These are phyloP conservation scores for Phaeosphaeriaceae sp. DNA, from an alignment of 2,329 filamentous ascomycete genomes.

Conservation along the genomic window DNA sequence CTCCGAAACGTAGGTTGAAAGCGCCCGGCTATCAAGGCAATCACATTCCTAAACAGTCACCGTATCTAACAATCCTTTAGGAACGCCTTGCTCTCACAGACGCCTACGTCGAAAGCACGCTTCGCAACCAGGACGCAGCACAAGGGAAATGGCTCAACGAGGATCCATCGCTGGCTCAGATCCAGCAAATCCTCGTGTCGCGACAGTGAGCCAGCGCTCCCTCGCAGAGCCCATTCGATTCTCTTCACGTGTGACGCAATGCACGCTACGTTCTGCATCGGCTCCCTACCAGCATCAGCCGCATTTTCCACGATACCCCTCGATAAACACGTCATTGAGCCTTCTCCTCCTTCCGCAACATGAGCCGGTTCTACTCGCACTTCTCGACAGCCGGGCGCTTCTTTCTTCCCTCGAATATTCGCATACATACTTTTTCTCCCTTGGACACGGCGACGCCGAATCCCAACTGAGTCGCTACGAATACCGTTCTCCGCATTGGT, in stretches of 20 bases:
- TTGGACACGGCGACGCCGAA: constrained; percentile 4
- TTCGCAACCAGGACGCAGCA: constrained; percentile 61
- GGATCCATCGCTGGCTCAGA: constrained; percentile 63
- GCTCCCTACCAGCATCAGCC: constrained; percentile 14
- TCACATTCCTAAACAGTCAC: not conserved
- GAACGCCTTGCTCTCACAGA: constrained; percentile 66
- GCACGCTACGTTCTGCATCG: constrained; percentile 2
- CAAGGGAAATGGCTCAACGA: constrained; percentile 69
- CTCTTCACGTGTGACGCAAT: constrained; percentile 7
- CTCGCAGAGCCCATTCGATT: not conserved
- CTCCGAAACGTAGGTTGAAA: constrained; percentile 55
- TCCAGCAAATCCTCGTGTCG: constrained; percentile 50
- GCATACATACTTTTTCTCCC: not conserved
- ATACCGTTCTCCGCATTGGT: constrained; percentile 6
- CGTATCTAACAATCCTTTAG: constrained; percentile 45
- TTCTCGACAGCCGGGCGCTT: not conserved
- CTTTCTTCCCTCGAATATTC: not conserved
- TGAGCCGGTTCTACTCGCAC: not conserved
- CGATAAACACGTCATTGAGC: constrained; percentile 14
- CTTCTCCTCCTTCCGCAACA: constrained; percentile 1
- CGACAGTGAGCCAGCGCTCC: constrained; percentile 29
- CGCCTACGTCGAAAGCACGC: constrained; percentile 61
- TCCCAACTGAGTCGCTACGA: not conserved
- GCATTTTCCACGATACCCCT: constrained; percentile 27
- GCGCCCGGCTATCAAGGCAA: not conserved